Evolutionary conservation across 257 asterid species (phyloP), one percentile per base, ranked within the genome.

Genomic region (Ballota nigra): DNA sequence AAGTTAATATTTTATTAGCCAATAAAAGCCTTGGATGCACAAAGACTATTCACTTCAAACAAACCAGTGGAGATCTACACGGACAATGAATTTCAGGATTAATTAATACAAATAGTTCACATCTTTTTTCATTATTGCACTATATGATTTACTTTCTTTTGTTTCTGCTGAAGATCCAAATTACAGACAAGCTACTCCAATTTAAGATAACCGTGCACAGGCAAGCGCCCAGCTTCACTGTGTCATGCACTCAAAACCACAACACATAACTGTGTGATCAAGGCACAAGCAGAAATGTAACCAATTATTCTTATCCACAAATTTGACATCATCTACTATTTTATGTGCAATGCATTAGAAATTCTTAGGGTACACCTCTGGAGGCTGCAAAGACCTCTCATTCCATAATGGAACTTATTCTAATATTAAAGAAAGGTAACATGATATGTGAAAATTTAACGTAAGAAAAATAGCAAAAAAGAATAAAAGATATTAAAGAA

Each of bases 1-100:
- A 75, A 57, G 15, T 63, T 62, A 41, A 45, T 63, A 73, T 43
- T 68, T 79, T 70, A 74, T 73, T 57, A 80, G 65, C 80, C 76
- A 43, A 69, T 15, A 41, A 69, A 73, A 56, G 33, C 66, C 11
- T 38, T 3, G 53, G 47, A 55, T 40, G 72, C 55, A 53, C 47
- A 22, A 47, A 5, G 15, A 52, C 47, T 40, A 49, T 72, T 66
- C 59, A 6, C 45, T 69, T 45, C 67, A 68, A 34, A 59, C 51
- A 75, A 70, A 43, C 31, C 40, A 60, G 59, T 22, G 31, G 40
- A 71, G 24, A 63, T 31, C 66, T 28, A 66, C 66, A 47, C 24
- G 64, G 66, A 51, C 22, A 57, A 68, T 28, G 13, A 28, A 55
- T 3, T 47, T 8, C 45, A 22, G 49, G 34, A 19, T 22, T 7